A percentile compares a stretch with the other conserved stretches of the same genome.
Evolutionary conservation across 352 stramenopile species (phyloP).

Genomic region (Phytophthora pistaciae): DNA sequence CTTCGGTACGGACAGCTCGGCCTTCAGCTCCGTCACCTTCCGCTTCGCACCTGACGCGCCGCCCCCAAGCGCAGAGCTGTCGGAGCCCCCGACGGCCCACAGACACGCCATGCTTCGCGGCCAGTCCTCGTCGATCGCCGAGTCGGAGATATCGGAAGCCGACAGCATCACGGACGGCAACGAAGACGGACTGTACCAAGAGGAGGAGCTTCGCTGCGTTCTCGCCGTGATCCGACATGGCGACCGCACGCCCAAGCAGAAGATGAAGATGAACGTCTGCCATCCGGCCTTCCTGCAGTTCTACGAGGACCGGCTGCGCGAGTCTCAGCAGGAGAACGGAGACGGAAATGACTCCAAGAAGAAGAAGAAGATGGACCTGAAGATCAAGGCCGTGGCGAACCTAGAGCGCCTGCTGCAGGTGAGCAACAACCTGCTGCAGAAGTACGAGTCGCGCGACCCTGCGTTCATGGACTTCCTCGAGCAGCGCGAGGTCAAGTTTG

Average conservation of each 20-base stretch:
- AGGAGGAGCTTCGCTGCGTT: constrained; percentile 99
- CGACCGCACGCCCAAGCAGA: constrained; percentile 99
- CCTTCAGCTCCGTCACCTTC: constrained; percentile 74
- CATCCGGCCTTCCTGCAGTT: constrained; percentile 91
- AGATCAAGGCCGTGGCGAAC: constrained; percentile 88
- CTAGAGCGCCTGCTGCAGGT: constrained; percentile 83
- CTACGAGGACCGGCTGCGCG: constrained; percentile 69
- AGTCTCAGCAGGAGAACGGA: constrained; percentile 38
- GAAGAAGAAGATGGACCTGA: constrained; percentile 84
- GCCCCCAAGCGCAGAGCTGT: constrained; percentile 58
- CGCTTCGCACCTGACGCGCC: constrained; percentile 58
- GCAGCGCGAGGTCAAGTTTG: constrained; percentile 64
- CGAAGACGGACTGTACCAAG: constrained; percentile 49
- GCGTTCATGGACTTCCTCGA: constrained; percentile 73
- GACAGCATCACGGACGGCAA: constrained; percentile 37
- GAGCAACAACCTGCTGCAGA: constrained; percentile 75
- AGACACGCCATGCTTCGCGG: constrained; percentile 37
- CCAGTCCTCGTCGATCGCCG: constrained; percentile 37
- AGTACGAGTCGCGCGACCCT: constrained; percentile 68
- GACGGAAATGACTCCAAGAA: constrained; percentile 38
- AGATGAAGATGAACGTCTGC: constrained; percentile 97
- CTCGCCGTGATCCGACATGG: constrained; percentile 99
- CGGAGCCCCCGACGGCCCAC: constrained; percentile 56
- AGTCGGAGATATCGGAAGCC: constrained; percentile 35
- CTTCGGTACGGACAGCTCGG: constrained; percentile 60